Evolutionary conservation across 2,329 filamentous ascomycete species (phyloP), one percentile per base, ranked within the genome.

Genomic region (Aspergillus calidoustus): DNA sequence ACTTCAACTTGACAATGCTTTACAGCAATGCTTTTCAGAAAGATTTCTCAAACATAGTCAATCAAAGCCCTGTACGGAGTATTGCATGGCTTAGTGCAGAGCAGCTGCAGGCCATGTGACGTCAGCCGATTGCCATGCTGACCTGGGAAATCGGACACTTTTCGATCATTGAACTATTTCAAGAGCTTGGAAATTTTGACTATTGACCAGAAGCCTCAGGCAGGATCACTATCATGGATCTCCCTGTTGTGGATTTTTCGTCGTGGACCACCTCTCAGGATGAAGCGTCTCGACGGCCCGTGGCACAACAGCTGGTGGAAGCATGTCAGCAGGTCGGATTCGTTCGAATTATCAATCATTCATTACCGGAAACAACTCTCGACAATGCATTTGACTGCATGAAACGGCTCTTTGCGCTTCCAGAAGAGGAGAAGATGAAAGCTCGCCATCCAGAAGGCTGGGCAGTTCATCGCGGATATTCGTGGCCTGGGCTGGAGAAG

Each of bases 381-480:
- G 72, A 77, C 28, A 72, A 79, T 60, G 81, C 81, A 2, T 84
- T 84, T 60, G 67, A 70, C 11, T 78, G 79, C 72, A 77, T 79
- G 11, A 78, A 77, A 59, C 69, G 72, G 25, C 74, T 84, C 8
- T 84, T 83, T 59, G 75, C 78, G 48, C 71, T 84, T 8, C 74
- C 79, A 0, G 69, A 70, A 15, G 77, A 80, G 48, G 75, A 80
- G 52, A 84, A 84, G 64, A 79, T 81, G 74, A 77, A 78, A 57
- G 82, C 82, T 1, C 81, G 81, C 4, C 82, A 84, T 70, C 82
- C 82, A 3, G 73, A 77, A 9, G 83, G 82, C 8, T 80, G 79
- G 62, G 75, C 72, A 9, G 77, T 84, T 2, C 82, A 86, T 68
- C 78, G 84, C 52, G 84, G 84, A n/a, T 86, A 86, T 66, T 85